A percentile compares a stretch with the other conserved stretches of the same genome.
Conservation (phyloP, 75 land plant genomes). For the Picea sitchensis region DNA sequence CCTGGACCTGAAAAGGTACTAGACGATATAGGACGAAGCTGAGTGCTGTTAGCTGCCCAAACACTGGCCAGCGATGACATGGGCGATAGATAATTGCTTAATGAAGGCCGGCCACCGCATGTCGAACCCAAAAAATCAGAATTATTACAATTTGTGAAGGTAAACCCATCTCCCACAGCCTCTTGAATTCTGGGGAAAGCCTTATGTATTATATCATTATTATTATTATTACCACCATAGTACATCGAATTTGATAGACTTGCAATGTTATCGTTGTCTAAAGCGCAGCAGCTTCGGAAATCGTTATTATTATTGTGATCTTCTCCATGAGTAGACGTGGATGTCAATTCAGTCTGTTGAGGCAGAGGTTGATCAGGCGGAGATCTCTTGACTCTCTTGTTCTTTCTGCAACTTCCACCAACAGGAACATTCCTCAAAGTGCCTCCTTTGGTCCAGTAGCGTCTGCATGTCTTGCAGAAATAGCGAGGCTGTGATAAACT, state of each 20-base stretch:
- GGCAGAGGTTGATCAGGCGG: neutral
- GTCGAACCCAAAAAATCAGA: neutral
- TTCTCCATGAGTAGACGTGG: neutral
- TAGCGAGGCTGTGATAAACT: conserved; percentile 24
- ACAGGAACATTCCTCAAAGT: conserved; percentile 12
- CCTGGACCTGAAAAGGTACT: neutral
- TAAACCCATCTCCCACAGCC: neutral
- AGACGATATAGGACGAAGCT: neutral
- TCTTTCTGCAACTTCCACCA: conserved; percentile 19
- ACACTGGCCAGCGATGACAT: too few species aligned
- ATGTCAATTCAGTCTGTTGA: conserved; percentile 5
- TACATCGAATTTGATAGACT: neutral
- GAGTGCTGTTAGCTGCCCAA: too few species aligned
- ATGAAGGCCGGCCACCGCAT: neutral
- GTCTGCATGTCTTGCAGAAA: conserved; percentile 27
- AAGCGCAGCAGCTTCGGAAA: too few species aligned
- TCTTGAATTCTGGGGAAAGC: conserved; percentile 2
- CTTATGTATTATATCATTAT: neutral
- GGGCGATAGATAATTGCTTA: neutral
- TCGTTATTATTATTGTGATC: too few species aligned
- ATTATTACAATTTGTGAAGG: neutral
- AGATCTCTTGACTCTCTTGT: conserved; percentile 2
- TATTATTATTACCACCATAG: neutral
- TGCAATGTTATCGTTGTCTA: neutral
- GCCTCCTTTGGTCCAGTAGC: conserved; percentile 26